Evolutionary conservation across 768 basidiomycete species (phyloP).

Genomic region (button mushroom (Agaricus bisporus)): DNA sequence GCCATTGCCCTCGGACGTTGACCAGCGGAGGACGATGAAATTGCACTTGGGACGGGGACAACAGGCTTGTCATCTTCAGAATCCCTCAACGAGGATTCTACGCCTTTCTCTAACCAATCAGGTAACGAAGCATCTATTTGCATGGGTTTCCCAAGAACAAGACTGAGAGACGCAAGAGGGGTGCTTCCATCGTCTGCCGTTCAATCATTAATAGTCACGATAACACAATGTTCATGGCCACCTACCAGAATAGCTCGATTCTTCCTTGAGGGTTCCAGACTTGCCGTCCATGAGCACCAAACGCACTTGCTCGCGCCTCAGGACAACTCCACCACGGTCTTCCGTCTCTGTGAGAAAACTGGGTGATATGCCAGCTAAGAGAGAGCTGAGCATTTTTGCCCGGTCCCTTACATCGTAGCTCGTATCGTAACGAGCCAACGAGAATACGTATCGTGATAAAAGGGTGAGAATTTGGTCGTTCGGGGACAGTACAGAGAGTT

Average conservation of each 20-base stretch:
- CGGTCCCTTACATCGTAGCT: conserved; percentile 92
- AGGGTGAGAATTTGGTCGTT: conserved; percentile 41
- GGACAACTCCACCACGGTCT: conserved; percentile 63
- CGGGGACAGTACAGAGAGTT: conserved; percentile 70
- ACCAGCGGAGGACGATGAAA: conserved; percentile 29
- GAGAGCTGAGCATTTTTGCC: conserved; percentile 67
- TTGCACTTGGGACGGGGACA: conserved; percentile 27
- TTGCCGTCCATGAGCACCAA: conserved; percentile 80
- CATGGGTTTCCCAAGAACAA: conserved; percentile 52
- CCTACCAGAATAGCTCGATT: conserved; percentile 24
- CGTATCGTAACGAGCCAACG: conserved; percentile 80
- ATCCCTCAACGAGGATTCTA: conserved; percentile 72
- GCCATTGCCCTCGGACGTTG: conserved; percentile 20
- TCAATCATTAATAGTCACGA: neutral
- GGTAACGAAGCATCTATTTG: conserved; percentile 52
- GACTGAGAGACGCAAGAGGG: conserved; percentile 60
- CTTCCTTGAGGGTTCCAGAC: conserved; percentile 35
- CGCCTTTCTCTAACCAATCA: conserved; percentile 86
- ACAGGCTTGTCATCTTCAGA: conserved; percentile 46
- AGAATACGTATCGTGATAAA: conserved; percentile 68
- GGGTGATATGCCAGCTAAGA: conserved; percentile 34
- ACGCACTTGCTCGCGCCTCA: conserved; percentile 77
- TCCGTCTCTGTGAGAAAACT: conserved; percentile 19
- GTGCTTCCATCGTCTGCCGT: conserved; percentile 30
- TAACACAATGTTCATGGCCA: conserved; percentile 13